A percentile compares a stretch with the other conserved stretches of the same genome.
phyloP scores from a whole-genome alignment of 1,139 yeast species.

The Nakaseomyces bracarensis region DNA sequence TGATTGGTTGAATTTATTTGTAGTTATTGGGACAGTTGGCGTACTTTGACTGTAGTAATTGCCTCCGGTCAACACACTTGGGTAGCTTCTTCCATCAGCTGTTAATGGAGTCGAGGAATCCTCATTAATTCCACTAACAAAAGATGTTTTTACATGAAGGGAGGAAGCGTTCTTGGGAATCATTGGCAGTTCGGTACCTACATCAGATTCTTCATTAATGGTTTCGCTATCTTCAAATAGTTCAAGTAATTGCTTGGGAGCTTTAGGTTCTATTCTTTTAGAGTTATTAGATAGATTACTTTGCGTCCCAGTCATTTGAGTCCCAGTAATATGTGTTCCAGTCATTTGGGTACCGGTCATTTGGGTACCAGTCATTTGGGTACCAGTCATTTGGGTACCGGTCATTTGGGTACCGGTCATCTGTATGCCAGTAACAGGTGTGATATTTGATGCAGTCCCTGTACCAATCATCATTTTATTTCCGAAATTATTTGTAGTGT shows the following conservation, averaged over 20 bases:
- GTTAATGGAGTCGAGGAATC: neutral
- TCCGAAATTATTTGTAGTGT: constrained; percentile 19
- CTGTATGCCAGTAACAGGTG: constrained; percentile 15
- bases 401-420: constrained; percentile 11
- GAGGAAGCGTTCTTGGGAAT: constrained; percentile 16
- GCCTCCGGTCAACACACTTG: constrained; percentile 12
- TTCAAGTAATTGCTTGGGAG: constrained; percentile 66
- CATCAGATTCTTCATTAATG: constrained; percentile 16
- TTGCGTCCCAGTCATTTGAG: constrained; percentile 6
- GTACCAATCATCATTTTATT: constrained; percentile 7
- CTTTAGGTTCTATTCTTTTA: constrained; percentile 36
- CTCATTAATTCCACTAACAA: neutral
- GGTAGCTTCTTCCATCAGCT: constrained; percentile 14
- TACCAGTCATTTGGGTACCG: constrained; percentile 18
- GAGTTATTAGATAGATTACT: neutral
- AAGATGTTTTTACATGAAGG: constrained; percentile 11
- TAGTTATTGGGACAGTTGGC: constrained; percentile 25
- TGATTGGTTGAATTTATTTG: constrained; percentile 24
- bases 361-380: constrained; percentile 6
- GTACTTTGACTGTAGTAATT: constrained; percentile 26
- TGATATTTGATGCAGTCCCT: constrained; percentile 21
- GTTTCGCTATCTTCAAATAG: constrained; percentile 48
- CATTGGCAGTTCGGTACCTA: constrained; percentile 19
- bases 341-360: constrained; percentile 22
- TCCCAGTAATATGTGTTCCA: constrained; percentile 18